A percentile compares a stretch with the other conserved stretches of the same genome.
Conservation (phyloP, 495 filamentous ascomycete species). For the Xylaria intraflava region DNA sequence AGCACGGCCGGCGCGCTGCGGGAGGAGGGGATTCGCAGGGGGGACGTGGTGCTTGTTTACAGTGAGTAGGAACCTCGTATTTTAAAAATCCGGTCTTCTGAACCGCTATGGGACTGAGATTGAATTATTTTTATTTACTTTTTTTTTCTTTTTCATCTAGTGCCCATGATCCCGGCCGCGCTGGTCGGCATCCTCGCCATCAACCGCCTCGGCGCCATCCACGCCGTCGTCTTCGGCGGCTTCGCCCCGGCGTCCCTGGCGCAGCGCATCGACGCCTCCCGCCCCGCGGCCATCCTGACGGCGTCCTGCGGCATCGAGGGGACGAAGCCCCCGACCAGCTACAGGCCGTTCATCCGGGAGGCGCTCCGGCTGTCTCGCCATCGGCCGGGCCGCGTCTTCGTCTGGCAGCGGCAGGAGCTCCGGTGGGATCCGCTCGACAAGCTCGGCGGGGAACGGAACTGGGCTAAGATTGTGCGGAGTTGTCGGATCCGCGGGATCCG, state of each 20-base stretch:
- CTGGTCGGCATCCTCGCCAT: constrained; percentile 78
- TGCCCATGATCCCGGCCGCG: constrained; percentile 94
- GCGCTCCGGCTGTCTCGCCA: constrained; percentile 52
- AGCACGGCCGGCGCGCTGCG: constrained; percentile 73
- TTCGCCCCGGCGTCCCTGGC: constrained; percentile 77
- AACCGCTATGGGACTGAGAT: too few species aligned
- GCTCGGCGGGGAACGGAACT: constrained; percentile 61
- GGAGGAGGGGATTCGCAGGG: constrained; percentile 76
- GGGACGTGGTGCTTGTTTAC: constrained; percentile 89
- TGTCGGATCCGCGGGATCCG: constrained; percentile 57
- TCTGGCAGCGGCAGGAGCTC: constrained; percentile 73
- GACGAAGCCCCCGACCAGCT: constrained; percentile 63
- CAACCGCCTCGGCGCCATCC: constrained; percentile 76
- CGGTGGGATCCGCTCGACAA: constrained; percentile 63
- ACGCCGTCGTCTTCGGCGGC: constrained; percentile 88
- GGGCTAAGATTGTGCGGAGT: constrained; percentile 68
- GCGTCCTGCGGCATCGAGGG: constrained; percentile 92
- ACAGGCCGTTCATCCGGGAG: constrained; percentile 65
- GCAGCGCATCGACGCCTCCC: constrained; percentile 79
- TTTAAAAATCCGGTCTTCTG: too few species aligned
- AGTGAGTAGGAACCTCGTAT: too few species aligned
- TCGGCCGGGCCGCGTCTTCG: constrained; percentile 59
- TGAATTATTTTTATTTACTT: too few species aligned
- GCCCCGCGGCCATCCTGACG: constrained; percentile 70
- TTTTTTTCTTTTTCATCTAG: too few species aligned